These are phyloP conservation scores for Fusarium abutilonis DNA, from an alignment of 2,329 filamentous ascomycete species.

Conservation along the genomic window DNA sequence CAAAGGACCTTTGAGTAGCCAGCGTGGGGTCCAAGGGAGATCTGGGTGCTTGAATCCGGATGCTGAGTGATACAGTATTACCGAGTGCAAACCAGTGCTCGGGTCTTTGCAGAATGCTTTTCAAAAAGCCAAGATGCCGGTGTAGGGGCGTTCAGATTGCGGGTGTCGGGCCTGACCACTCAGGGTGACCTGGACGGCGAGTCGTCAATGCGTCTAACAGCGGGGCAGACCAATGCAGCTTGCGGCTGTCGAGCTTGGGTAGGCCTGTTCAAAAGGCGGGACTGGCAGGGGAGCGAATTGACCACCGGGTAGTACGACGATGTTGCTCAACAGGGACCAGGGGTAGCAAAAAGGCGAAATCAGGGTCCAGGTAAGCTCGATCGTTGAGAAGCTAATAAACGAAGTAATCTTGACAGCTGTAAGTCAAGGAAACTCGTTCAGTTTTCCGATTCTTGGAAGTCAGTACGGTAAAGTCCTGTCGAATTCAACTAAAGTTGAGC, in stretches of 20 bases:
- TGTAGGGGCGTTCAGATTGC: slow-evolving; percentile 33
- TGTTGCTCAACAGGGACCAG: slow-evolving; percentile 29
- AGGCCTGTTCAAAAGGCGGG: slow-evolving; percentile 27
- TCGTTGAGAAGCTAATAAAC: slow-evolving; percentile 13
- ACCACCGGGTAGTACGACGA: slow-evolving; percentile 24
- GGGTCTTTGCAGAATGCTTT: slow-evolving; percentile 23
- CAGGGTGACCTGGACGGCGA: slow-evolving; percentile 32
- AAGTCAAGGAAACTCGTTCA: neutral
- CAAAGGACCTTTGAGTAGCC: slow-evolving; percentile 15
- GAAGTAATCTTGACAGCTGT: neutral
- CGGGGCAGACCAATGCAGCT: slow-evolving; percentile 41
- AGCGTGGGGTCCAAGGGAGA: slow-evolving; percentile 9
- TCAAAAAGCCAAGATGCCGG: slow-evolving; percentile 18
- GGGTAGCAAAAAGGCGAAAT: slow-evolving; percentile 22
- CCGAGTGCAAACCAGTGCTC: slow-evolving; percentile 24
- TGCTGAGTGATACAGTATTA: slow-evolving; percentile 20
- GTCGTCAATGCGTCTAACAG: slow-evolving; percentile 38
- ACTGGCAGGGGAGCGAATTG: slow-evolving; percentile 35
- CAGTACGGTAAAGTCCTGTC: neutral
- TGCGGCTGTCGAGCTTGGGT: slow-evolving; percentile 42
- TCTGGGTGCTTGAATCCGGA: slow-evolving; percentile 6
- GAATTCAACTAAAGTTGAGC: slow-evolving; percentile 1
- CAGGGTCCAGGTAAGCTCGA: slow-evolving; percentile 36
- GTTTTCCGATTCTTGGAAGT: neutral
- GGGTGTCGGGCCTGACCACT: slow-evolving; percentile 33